Conservation (phyloP, 768 basidiomycete genomes). For the Lepiota subincarnata region DNA sequence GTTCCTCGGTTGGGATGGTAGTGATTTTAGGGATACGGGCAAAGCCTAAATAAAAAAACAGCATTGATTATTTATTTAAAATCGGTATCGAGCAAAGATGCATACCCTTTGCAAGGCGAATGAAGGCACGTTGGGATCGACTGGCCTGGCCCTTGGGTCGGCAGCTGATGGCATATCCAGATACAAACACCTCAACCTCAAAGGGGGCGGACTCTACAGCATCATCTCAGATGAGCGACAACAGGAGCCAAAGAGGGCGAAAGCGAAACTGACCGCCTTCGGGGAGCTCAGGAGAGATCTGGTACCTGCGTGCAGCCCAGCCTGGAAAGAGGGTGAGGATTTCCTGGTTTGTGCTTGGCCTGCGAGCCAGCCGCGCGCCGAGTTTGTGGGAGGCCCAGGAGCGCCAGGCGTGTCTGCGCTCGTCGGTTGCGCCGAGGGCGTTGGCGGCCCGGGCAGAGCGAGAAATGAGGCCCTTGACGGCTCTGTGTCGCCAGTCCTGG, state of each 20-base stretch:
- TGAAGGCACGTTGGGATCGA: conserved; percentile 73
- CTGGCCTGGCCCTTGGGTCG: conserved; percentile 57
- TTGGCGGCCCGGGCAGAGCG: background rate
- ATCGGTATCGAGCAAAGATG: background rate
- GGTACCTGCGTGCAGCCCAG: conserved; percentile 64
- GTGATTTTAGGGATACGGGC: conserved; percentile 66
- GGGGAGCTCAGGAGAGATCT: background rate
- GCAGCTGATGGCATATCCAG: conserved; percentile 68
- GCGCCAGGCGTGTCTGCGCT: conserved; percentile 12
- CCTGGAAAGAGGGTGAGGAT: conserved; percentile 69
- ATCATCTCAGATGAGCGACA: too few species aligned
- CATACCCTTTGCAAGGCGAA: conserved; percentile 72
- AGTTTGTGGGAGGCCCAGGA: conserved; percentile 10
- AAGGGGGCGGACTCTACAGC: conserved; percentile 39
- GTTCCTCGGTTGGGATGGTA: conserved; percentile 25
- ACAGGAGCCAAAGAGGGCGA: too few species aligned
- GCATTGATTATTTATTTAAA: too few species aligned
- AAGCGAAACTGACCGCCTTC: too few species aligned
- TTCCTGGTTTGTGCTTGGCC: conserved; percentile 26
- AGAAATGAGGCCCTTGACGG: background rate
- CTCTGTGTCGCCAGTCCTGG: background rate
- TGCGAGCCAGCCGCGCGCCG: background rate
- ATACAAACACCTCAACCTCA: conserved; percentile 68
- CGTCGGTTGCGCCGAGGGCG: conserved; percentile 5
- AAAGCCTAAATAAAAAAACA: conserved; percentile 44